These are phyloP conservation scores for Paraconiothyrium sp. DNA, from an alignment of 2,329 filamentous ascomycete genomes.

Conservation along the genomic window DNA sequence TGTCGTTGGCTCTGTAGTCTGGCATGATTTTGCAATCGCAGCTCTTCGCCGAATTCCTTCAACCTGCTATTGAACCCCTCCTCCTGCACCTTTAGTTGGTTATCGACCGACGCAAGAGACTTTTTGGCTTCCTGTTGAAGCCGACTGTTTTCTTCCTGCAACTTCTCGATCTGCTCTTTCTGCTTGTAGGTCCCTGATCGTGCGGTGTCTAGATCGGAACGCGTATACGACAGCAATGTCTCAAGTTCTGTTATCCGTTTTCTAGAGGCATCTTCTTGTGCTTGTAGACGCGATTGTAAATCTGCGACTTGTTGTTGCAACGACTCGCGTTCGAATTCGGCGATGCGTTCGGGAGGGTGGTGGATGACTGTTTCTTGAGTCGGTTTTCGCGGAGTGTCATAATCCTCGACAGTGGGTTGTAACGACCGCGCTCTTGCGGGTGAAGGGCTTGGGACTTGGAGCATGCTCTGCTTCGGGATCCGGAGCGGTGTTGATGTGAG, in stretches of 20 bases:
- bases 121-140: slow-evolving; percentile 24
- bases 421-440: slow-evolving; percentile 42
- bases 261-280: slow-evolving; percentile 38
- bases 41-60: slow-evolving; percentile 40
- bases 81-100: slow-evolving; percentile 30
- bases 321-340: slow-evolving; percentile 22
- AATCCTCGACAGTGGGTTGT: slow-evolving; percentile 49
- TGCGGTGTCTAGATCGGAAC: slow-evolving; percentile 41
- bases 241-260: slow-evolving; percentile 48
- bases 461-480: slow-evolving; percentile 33
- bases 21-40: slow-evolving; percentile 34
- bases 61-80: slow-evolving; percentile 33
- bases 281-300: slow-evolving; percentile 37
- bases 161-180: slow-evolving; percentile 30
- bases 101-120: slow-evolving; percentile 19
- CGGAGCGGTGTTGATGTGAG: slow-evolving; percentile 39
- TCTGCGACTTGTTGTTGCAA: slow-evolving; percentile 33
- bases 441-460: slow-evolving; percentile 39
- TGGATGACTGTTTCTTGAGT: slow-evolving; percentile 48
- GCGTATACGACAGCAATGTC: slow-evolving; percentile 45
- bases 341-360: slow-evolving; percentile 30
- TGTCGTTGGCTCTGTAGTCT: slow-evolving; percentile 40
- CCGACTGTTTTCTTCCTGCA: slow-evolving; percentile 30
- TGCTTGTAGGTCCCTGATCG: slow-evolving; percentile 43
- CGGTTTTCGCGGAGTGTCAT: slow-evolving; percentile 48